Evolutionary conservation across 2,329 filamentous ascomycete genomes (phyloP).

Genomic region (Metarhizium robertsii): DNA sequence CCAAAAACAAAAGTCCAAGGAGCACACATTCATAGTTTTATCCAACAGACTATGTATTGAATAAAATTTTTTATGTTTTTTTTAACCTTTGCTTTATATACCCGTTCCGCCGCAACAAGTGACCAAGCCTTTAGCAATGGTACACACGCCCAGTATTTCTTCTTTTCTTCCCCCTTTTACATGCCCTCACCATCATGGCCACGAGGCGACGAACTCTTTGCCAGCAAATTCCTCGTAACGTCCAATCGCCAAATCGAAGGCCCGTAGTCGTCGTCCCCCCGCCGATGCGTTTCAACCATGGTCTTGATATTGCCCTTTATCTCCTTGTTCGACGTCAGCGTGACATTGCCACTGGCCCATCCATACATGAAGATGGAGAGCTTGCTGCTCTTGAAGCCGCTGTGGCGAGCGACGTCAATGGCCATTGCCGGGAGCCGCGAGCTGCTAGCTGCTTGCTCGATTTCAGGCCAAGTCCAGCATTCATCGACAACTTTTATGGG

Average conservation of each 20-base stretch:
- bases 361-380: conserved; percentile 30
- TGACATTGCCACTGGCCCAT: conserved; percentile 24
- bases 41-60: no score
- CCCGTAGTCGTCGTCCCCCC: conserved; percentile 18
- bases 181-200: background rate
- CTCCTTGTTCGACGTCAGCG: conserved; percentile 32
- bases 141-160: no score
- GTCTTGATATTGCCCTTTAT: conserved; percentile 24
- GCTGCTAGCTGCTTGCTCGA: conserved; percentile 15
- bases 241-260: conserved; percentile 24
- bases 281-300: conserved; percentile 22
- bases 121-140: no score
- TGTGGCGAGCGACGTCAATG: conserved; percentile 21
- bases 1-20: background rate
- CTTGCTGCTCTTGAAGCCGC: conserved; percentile 26
- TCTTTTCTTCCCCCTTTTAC: background rate
- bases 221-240: conserved; percentile 26
- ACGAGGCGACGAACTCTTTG: conserved; percentile 20
- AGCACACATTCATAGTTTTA: no score
- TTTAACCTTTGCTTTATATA: no score
- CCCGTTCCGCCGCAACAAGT: no score
- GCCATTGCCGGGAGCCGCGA: conserved; percentile 22
- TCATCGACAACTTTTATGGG: conserved; percentile 23
- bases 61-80: no score
- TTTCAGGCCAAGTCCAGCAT: conserved; percentile 16